Evolutionary conservation across 805 yeast genomes (phyloP).

Genomic region (Hanseniaspora thailandica): DNA sequence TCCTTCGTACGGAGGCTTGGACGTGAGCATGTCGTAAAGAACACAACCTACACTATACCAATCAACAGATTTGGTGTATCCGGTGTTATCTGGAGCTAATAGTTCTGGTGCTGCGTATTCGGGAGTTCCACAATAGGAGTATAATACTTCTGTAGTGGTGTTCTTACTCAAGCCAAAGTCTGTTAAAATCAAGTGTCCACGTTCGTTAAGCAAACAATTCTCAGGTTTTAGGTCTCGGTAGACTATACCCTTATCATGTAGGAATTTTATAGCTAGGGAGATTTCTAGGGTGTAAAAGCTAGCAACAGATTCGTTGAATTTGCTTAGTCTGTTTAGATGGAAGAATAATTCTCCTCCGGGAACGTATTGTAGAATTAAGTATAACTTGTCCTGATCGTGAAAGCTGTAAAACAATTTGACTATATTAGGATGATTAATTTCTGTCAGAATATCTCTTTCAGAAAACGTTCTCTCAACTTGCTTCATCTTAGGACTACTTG

Average conservation of each 20-base stretch:
- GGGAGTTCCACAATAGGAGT: conserved; percentile 36
- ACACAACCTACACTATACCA: conserved; percentile 91
- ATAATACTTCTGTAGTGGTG: conserved; percentile 22
- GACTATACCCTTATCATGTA: conserved; percentile 70
- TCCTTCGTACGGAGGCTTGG: conserved; percentile 83
- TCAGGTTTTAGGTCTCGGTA: conserved; percentile 86
- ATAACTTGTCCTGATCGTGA: conserved; percentile 68
- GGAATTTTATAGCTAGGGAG: conserved; percentile 61
- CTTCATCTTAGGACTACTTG: conserved; percentile 26
- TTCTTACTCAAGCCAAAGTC: conserved; percentile 69
- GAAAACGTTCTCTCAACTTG: conserved; percentile 67
- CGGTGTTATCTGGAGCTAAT: conserved; percentile 35
- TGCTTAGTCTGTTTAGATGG: conserved; percentile 32
- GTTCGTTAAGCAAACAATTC: conserved; percentile 62
- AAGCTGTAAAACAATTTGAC: conserved; percentile 73
- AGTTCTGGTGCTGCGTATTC: conserved; percentile 76
- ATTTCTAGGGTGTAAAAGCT: conserved; percentile 74
- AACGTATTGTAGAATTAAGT: conserved; percentile 64
- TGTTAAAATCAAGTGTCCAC: conserved; percentile 73
- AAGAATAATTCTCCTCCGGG: conserved; percentile 76
- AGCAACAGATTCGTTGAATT: conserved; percentile 50
- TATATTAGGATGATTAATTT: conserved; percentile 65
- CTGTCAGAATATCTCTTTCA: conserved; percentile 61
- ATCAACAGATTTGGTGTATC: conserved; percentile 73
- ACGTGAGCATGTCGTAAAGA: conserved; percentile 65